phyloP scores from a whole-genome alignment of 2,329 filamentous ascomycete species.

The Ophiostoma sp. region DNA sequence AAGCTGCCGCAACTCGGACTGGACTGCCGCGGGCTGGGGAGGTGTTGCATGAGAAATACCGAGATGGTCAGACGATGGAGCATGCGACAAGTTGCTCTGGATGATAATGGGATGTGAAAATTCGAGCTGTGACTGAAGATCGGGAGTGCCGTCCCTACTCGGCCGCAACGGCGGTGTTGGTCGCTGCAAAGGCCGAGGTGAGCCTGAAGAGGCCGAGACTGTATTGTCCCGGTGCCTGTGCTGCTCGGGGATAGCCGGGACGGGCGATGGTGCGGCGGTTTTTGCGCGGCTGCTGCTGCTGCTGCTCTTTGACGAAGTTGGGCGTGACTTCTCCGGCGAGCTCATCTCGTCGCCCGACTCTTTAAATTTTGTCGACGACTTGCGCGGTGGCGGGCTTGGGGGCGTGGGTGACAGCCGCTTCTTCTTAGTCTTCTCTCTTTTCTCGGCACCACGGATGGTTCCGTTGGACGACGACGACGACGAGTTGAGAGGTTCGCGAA shows the following conservation, averaged over 20 bases:
- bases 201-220: conserved; percentile 13
- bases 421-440: conserved; percentile 38
- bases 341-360: conserved; percentile 35
- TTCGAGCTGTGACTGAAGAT: conserved; percentile 50
- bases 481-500: conserved; percentile 65
- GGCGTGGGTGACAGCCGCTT: conserved; percentile 46
- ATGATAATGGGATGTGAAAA: conserved; percentile 48
- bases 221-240: background rate
- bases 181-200: conserved; percentile 30
- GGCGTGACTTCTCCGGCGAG: conserved; percentile 37
- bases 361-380: conserved; percentile 54
- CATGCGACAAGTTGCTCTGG: conserved; percentile 55
- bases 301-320: conserved; percentile 9
- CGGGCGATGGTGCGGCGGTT: conserved; percentile 27
- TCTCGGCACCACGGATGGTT: conserved; percentile 54
- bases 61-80: conserved; percentile 47
- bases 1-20: background rate
- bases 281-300: conserved; percentile 22
- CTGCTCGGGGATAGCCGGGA: background rate
- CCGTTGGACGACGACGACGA: conserved; percentile 61
- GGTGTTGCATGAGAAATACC: conserved; percentile 34
- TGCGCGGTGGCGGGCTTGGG: conserved; percentile 58
- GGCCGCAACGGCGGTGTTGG: conserved; percentile 53
- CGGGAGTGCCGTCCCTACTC: conserved; percentile 62
- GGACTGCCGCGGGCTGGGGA: conserved; percentile 19